Conservation (phyloP, 768 basidiomycete genomes). For the Rhizopogon vesiculosus region DNA sequence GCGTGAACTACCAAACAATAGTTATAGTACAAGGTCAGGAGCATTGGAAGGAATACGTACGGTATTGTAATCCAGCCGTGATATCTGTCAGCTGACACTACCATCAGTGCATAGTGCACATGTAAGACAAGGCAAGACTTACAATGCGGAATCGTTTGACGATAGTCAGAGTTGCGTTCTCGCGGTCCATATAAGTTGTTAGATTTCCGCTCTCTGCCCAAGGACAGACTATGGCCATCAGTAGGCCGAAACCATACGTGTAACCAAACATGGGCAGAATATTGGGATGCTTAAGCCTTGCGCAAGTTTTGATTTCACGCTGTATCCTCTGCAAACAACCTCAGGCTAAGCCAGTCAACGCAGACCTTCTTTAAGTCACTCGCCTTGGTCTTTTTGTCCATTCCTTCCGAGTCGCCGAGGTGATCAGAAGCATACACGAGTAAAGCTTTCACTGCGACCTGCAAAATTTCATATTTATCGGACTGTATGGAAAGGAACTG, state of each 20-base stretch:
- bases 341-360: no score
- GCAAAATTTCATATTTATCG: no score
- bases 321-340: constrained; percentile 9
- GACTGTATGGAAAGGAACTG: no score
- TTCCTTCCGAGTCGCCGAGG: no score
- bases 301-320: constrained; percentile 18
- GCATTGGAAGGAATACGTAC: not conserved
- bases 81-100: not conserved
- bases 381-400: not conserved
- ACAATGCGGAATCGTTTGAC: constrained; percentile 13
- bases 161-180: constrained; percentile 1
- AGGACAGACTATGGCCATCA: constrained; percentile 16
- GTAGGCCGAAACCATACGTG: constrained; percentile 14
- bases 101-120: not conserved
- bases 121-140: not conserved
- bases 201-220: constrained; percentile 14
- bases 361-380: not conserved
- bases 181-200: constrained; percentile 9
- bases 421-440: not conserved
- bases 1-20: not conserved
- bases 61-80: not conserved
- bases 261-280: constrained; percentile 15
- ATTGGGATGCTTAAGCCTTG: constrained; percentile 14
- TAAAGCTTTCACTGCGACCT: constrained; percentile 1
- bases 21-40: not conserved